These are phyloP conservation scores for Capsella rubella DNA, from an alignment of 441 rosid species.

Conservation along the genomic window DNA sequence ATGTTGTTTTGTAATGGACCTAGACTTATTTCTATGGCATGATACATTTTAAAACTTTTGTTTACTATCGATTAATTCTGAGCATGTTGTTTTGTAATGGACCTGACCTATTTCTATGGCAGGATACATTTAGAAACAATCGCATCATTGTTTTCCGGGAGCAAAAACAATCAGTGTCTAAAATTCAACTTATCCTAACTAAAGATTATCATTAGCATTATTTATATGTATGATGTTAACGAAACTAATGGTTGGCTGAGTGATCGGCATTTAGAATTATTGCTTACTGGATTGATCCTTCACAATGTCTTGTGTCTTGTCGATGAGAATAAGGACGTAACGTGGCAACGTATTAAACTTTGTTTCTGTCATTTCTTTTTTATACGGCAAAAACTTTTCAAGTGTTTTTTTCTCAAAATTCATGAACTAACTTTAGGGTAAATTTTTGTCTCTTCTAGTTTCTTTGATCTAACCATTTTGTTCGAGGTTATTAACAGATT, in stretches of 20 bases:
- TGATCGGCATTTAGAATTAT: not conserved
- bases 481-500: too few relatives aligned
- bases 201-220: not conserved
- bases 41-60: not conserved
- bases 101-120: too few relatives aligned
- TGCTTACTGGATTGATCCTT: constrained; percentile 5
- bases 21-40: not conserved
- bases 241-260: not conserved
- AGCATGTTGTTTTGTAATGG: too few relatives aligned
- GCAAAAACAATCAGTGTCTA: not conserved
- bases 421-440: not conserved
- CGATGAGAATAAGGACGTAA: not conserved
- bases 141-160: too few relatives aligned
- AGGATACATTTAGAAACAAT: too few relatives aligned
- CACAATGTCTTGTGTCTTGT: constrained; percentile 19
- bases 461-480: not conserved
- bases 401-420: not conserved
- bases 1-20: not conserved
- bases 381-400: not conserved
- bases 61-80: too few relatives aligned
- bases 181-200: not conserved
- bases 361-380: not conserved
- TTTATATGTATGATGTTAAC: not conserved
- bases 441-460: not conserved
- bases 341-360: not conserved